Base-by-base conservation (phyloP, 2,329 filamentous ascomycete genomes). In the Calonectria ilicicola region DNA sequence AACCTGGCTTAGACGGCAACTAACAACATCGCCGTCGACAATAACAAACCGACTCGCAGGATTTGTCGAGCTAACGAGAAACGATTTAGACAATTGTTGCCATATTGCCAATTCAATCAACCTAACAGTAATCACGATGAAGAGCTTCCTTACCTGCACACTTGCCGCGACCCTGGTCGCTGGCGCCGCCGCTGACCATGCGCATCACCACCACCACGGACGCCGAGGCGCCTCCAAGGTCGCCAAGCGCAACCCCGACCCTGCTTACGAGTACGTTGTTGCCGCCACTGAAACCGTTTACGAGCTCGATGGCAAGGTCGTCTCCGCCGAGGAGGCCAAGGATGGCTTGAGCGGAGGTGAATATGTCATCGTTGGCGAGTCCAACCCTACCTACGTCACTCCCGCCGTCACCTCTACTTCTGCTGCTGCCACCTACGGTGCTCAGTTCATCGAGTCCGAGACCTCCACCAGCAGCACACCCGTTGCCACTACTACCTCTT, bases 221-320 rank as follows among this genome's bases (percentile, higher is more conserved):
- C 89, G 86, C 75, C 91, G 89, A 84, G 87, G 89, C 40, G 81
- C 85, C 42, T 84, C 86, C 72, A 84, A 84, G 38, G 83, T 88
- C 64, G 86, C 89, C 81, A 87, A 86, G 84, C 87, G 87, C 70
- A 83, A 80, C 32, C 83, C 85, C 19, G 81, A 77, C 42, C 85
- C 87, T 62, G 86, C 89, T 69, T 86, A 85, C 70, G 89, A 91
- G 67, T 88, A 89, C 67, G 88, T 92, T 64, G 86, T 89, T 47
- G 90, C 89, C 49, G 89, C 92, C 38, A 92, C 91, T 65, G 89
- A 92, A 77, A 91, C 92, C 69, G 89, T 93, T 69, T 98, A 96
- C 85, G 89, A 93, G 81, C 86, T 96, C 67, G 90, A 93, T 73
- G 93, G 92, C 73, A 78, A 91, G 80, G 75, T 86, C 40, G 89